These are phyloP conservation scores for Alliaria petiolata DNA, from an alignment of 345 rosid genomes.

Conservation along the genomic window DNA sequence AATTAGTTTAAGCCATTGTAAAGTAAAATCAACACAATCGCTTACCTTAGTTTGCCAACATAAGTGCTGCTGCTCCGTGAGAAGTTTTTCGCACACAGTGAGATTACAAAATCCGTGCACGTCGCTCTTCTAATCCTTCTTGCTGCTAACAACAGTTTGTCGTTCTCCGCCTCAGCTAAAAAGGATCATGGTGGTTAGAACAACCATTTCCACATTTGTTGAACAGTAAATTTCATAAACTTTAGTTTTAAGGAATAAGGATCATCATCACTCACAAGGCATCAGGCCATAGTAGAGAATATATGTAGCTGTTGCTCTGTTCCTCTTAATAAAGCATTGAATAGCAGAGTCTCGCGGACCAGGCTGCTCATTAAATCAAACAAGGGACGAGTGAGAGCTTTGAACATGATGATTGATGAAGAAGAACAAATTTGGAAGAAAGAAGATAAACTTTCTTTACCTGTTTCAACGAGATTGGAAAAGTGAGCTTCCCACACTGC, in stretches of 20 bases:
- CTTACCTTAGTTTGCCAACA: constrained; percentile 86
- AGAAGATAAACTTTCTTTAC: constrained; percentile 19
- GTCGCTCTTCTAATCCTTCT: constrained; percentile 77
- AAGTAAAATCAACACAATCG: not conserved
- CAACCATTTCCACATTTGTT: not conserved
- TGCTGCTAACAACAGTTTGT: constrained; percentile 84
- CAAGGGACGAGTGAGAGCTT: not conserved
- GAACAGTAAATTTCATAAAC: not conserved
- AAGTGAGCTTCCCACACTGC: constrained; percentile 82
- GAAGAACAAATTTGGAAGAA: not conserved
- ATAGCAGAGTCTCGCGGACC: constrained; percentile 83
- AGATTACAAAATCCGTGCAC: constrained; percentile 71
- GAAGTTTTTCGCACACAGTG: constrained; percentile 64
- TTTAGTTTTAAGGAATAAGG: not conserved
- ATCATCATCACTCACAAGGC: constrained; percentile 75
- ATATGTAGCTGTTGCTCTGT: constrained; percentile 66
- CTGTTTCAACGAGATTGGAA: constrained; percentile 94
- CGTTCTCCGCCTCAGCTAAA: constrained; percentile 60
- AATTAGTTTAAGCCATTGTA: too few species aligned
- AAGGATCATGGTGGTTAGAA: constrained; percentile 13
- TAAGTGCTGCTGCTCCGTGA: constrained; percentile 74
- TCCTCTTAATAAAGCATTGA: constrained; percentile 89
- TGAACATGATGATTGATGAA: not conserved
- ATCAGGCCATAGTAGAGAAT: constrained; percentile 64
- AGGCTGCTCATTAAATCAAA: constrained; percentile 48